Conservation (phyloP, 345 rosid genomes). For the Chamaenerion angustifolium region DNA sequence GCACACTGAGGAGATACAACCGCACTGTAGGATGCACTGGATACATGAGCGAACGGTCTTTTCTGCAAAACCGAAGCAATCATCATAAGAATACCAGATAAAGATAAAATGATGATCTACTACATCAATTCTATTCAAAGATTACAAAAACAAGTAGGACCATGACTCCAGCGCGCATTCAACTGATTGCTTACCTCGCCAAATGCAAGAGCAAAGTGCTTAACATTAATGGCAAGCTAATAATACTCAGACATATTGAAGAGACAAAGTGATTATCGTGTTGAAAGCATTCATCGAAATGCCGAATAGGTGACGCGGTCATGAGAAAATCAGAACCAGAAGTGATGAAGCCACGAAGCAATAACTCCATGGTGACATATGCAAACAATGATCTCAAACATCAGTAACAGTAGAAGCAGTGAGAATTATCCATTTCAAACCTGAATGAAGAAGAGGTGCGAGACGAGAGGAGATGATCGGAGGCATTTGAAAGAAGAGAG, state of each 20-base stretch:
- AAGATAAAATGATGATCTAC: not conserved
- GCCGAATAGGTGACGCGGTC: too few relatives aligned
- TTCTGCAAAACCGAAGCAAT: slow-evolving; percentile 16
- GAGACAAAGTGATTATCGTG: too few relatives aligned
- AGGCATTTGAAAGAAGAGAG: slow-evolving; percentile 31
- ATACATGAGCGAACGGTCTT: slow-evolving; percentile 16
- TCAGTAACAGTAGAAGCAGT: not conserved
- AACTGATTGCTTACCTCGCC: too few relatives aligned
- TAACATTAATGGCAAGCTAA: too few relatives aligned
- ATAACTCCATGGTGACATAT: not conserved
- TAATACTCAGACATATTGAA: too few relatives aligned
- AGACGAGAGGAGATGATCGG: slow-evolving; percentile 34
- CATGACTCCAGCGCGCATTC: not conserved
- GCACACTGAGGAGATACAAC: slow-evolving; percentile 31
- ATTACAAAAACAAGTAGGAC: not conserved
- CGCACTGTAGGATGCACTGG: slow-evolving; percentile 21
- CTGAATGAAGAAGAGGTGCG: slow-evolving; percentile 30
- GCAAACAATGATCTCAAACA: not conserved
- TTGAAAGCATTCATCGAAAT: too few relatives aligned
- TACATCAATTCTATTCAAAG: too few relatives aligned
- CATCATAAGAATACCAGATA: not conserved
- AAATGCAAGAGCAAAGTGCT: too few relatives aligned
- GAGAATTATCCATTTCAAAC: slow-evolving; percentile 11
- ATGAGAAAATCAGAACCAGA: too few relatives aligned
- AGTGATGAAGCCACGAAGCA: not conserved